phyloP scores from a whole-genome alignment of 257 asterid species.

The Fraxinus cuspidata region DNA sequence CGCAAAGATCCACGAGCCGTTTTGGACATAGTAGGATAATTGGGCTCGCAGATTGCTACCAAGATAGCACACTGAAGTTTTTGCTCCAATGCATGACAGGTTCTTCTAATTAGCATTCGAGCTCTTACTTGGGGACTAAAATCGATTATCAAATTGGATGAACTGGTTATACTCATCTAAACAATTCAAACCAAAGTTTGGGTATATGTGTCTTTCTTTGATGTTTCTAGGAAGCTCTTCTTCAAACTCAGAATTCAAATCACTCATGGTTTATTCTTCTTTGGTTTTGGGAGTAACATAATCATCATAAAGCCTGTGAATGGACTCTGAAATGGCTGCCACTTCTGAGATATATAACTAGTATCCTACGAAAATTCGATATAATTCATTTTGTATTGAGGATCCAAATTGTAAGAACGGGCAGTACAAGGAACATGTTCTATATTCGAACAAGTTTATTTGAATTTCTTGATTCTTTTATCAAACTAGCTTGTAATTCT shows the following conservation, averaged over 20 bases:
- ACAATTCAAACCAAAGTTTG: conserved; percentile 16
- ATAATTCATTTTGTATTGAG: conserved; percentile 33
- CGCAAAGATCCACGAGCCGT: neutral
- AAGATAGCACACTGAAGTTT: conserved; percentile 20
- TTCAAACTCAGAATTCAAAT: conserved; percentile 12
- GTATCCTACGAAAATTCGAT: conserved; percentile 12
- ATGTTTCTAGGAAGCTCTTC: conserved; percentile 11
- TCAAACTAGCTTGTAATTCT: conserved; percentile 3
- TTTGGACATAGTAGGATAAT: conserved; percentile 27
- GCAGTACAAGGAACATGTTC: conserved; percentile 24
- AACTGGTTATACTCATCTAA: conserved; percentile 24
- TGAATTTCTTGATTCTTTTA: neutral
- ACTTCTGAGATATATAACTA: neutral
- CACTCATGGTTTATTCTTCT: conserved; percentile 11
- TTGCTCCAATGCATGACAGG: conserved; percentile 24
- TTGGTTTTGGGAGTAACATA: neutral
- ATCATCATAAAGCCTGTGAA: conserved; percentile 18
- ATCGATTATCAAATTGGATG: conserved; percentile 11
- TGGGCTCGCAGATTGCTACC: conserved; percentile 9
- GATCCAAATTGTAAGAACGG: conserved; percentile 36
- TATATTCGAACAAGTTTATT: conserved; percentile 10
- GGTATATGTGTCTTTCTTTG: neutral
- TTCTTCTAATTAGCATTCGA: conserved; percentile 33
- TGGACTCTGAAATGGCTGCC: conserved; percentile 10
- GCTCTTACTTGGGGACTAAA: conserved; percentile 24